These are phyloP conservation scores for Ceratobasidium theobromae DNA, from an alignment of 1,284 basidiomycete species.

Conservation along the genomic window DNA sequence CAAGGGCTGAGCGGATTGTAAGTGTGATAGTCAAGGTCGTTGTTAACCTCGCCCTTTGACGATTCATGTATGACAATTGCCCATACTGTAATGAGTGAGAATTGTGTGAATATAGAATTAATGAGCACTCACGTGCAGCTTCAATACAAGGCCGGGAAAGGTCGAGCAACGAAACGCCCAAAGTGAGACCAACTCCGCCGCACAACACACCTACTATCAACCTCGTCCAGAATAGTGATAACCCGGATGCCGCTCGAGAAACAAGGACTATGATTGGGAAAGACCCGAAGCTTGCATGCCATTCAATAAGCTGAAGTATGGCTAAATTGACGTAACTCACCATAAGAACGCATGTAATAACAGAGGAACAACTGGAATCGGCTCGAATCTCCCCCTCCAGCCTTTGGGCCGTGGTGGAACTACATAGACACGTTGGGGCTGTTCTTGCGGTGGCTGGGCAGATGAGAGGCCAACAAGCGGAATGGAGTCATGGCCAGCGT, in stretches of 20 bases:
- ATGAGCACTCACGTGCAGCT: constrained; percentile 1
- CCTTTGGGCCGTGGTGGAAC: neutral
- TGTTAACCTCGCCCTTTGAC: neutral
- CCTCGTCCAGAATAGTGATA: constrained; percentile 19
- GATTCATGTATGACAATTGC: constrained; percentile 22
- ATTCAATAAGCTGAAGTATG: neutral
- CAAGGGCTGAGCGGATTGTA: constrained; percentile 20
- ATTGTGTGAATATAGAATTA: neutral
- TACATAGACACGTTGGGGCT: neutral
- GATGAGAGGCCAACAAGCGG: constrained; percentile 1
- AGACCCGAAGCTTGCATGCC: constrained; percentile 1
- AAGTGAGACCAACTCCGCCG: constrained; percentile 4
- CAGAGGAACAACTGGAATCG: neutral
- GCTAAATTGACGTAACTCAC: neutral
- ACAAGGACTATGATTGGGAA: constrained; percentile 11
- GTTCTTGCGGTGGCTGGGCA: neutral
- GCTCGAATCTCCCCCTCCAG: constrained; percentile 6
- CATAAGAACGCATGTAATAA: constrained; percentile 9
- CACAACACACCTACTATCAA: constrained; percentile 22
- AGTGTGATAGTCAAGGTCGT: constrained; percentile 26
- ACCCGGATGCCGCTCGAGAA: neutral
- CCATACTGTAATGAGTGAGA: constrained; percentile 1
- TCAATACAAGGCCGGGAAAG: constrained; percentile 19
- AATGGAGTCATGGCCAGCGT: neutral
- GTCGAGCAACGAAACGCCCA: constrained; percentile 12